Evolutionary conservation across 495 filamentous ascomycete species (phyloP).

Genomic region (Xylaria scruposa): DNA sequence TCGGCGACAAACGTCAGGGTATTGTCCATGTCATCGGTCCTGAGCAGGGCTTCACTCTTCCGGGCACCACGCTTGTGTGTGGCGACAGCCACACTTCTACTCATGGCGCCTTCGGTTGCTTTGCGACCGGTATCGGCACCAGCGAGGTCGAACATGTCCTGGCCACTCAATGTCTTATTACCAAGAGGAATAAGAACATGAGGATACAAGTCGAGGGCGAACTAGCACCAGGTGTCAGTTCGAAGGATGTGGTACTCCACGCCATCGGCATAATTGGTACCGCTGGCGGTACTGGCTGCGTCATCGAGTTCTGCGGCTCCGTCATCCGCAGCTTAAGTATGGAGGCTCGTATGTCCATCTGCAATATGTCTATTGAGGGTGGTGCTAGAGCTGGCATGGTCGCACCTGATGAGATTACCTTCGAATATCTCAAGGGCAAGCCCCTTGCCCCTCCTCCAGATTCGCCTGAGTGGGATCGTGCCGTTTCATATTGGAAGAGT

Average conservation of each 20-base stretch:
- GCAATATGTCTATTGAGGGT: conserved; percentile 99
- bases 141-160: conserved; percentile 98
- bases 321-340: conserved; percentile 90
- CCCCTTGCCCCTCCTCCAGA: conserved; percentile 86
- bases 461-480: conserved; percentile 88
- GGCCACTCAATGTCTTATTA: conserved; percentile 94
- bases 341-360: conserved; percentile 98
- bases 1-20: conserved; percentile 94
- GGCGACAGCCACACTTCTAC: conserved; percentile 98
- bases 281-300: conserved; percentile 90
- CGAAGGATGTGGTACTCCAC: conserved; percentile 95
- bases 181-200: conserved; percentile 97
- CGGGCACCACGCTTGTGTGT: conserved; percentile 95
- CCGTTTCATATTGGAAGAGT: conserved; percentile 85
- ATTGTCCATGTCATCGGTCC: conserved; percentile 99
- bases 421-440: conserved; percentile 90
- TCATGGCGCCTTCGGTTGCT: conserved; percentile 93
- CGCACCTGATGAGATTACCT: conserved; percentile 90
- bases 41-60: conserved; percentile 98
- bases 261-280: conserved; percentile 95
- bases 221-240: conserved; percentile 89
- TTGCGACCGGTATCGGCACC: conserved; percentile 97
- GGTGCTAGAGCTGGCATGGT: conserved; percentile 97
- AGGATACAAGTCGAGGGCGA: conserved; percentile 91
- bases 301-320: conserved; percentile 96